Percentiles rank a stretch among this genome's conserved stretches.
Evolutionary conservation across 768 basidiomycete genomes (phyloP).

Genomic region (Suillus lakei): DNA sequence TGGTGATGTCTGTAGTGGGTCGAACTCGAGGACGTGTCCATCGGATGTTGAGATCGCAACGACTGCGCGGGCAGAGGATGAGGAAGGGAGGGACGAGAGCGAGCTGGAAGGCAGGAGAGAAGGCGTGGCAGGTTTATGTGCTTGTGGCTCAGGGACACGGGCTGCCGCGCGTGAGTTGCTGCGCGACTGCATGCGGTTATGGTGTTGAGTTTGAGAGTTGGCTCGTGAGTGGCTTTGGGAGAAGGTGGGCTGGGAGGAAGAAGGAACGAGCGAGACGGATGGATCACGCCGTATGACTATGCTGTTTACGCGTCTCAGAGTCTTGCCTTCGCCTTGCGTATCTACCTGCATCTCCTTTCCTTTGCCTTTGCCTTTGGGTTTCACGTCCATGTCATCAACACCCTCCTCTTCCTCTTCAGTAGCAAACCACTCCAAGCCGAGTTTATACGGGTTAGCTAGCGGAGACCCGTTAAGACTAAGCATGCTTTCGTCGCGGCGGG

Average conservation of each 20-base stretch:
- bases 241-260: constrained; percentile 25
- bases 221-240: constrained; percentile 47
- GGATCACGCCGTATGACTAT: constrained; percentile 68
- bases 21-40: constrained; percentile 83
- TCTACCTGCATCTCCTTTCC: constrained; percentile 28
- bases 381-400: constrained; percentile 24
- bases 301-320: constrained; percentile 53
- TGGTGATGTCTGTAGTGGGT: constrained; percentile 78
- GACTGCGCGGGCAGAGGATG: constrained; percentile 52
- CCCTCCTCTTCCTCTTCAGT: constrained; percentile 39
- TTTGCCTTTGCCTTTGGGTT: constrained; percentile 29
- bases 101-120: background rate
- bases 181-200: constrained; percentile 46
- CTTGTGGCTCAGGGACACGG: constrained; percentile 19
- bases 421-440: constrained; percentile 65
- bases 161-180: constrained; percentile 41
- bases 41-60: constrained; percentile 82
- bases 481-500: constrained; percentile 77
- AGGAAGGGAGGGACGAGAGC: constrained; percentile 10
- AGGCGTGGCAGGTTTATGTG: constrained; percentile 2
- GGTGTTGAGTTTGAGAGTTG: constrained; percentile 55
- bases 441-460: constrained; percentile 75
- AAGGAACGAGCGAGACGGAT: constrained; percentile 43
- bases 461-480: constrained; percentile 85
- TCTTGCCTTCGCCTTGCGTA: constrained; percentile 22